A percentile compares a stretch with the other conserved stretches of the same genome.
Conservation (phyloP, 2,329 filamentous ascomycete genomes). For the Cladobotryum mycophilum region DNA sequence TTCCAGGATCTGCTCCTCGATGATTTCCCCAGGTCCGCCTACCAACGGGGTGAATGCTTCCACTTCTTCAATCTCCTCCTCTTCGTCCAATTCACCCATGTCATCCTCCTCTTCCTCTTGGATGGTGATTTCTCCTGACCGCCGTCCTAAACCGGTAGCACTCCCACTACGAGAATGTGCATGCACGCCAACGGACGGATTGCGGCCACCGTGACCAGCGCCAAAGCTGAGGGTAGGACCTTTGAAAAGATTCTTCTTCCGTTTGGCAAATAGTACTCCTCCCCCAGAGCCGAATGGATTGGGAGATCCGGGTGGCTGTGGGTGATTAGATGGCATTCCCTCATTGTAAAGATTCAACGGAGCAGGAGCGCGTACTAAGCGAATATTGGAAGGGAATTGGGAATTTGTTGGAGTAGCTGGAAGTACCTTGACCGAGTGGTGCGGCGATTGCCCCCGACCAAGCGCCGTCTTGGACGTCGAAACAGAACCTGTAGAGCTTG, state of each 20-base stretch:
- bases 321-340: slow-evolving; percentile 41
- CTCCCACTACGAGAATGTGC: slow-evolving; percentile 55
- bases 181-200: slow-evolving; percentile 33
- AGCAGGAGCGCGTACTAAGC: slow-evolving; percentile 62
- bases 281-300: slow-evolving; percentile 50
- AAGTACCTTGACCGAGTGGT: slow-evolving; percentile 90
- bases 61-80: slow-evolving; percentile 52
- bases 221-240: slow-evolving; percentile 62
- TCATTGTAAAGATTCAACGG: slow-evolving; percentile 52
- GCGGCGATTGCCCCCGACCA: slow-evolving; percentile 64
- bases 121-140: slow-evolving; percentile 70
- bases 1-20: slow-evolving; percentile 43
- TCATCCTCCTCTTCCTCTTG: slow-evolving; percentile 57
- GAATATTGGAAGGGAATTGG: slow-evolving; percentile 78
- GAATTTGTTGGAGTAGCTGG: slow-evolving; percentile 75
- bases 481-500: slow-evolving; percentile 72
- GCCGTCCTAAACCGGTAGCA: slow-evolving; percentile 54
- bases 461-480: slow-evolving; percentile 63
- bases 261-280: slow-evolving; percentile 70
- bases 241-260: slow-evolving; percentile 77
- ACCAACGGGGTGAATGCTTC: slow-evolving; percentile 52
- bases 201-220: slow-evolving; percentile 33
- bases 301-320: slow-evolving; percentile 44
- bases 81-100: slow-evolving; percentile 32
- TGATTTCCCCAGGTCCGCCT: slow-evolving; percentile 36